Percentiles rank a stretch among this genome's conserved stretches.
Evolutionary conservation across 495 filamentous ascomycete species (phyloP).

Genomic region (Penicillium riverlandense): DNA sequence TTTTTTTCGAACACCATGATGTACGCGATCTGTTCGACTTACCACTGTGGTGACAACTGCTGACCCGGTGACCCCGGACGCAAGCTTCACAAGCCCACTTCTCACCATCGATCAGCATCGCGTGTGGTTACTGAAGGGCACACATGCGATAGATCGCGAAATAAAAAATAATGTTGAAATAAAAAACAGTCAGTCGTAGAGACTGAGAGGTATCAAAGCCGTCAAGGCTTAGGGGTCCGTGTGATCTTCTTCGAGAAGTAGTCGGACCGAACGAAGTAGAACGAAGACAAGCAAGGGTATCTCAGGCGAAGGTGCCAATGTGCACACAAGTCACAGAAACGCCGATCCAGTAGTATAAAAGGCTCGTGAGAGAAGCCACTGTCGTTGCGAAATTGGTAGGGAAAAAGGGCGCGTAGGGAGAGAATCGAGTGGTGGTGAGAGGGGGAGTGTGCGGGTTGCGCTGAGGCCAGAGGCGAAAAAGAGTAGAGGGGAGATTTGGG

Average conservation of each 20-base stretch:
- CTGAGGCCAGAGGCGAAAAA: constrained; percentile 12
- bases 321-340: constrained; percentile 29
- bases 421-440: constrained; percentile 16
- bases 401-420: constrained; percentile 11
- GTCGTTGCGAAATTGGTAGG: constrained; percentile 5
- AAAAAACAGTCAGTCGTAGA: constrained; percentile 22
- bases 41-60: constrained; percentile 89
- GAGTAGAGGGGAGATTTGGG: constrained; percentile 21
- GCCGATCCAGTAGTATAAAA: constrained; percentile 25
- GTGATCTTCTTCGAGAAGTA: constrained; percentile 14
- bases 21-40: constrained; percentile 30
- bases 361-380: constrained; percentile 14
- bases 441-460: neutral
- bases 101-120: constrained; percentile 82
- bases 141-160: constrained; percentile 42
- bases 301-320: constrained; percentile 30
- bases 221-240: constrained; percentile 27
- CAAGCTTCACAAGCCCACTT: constrained; percentile 92
- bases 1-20: neutral
- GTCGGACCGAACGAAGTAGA: constrained; percentile 22
- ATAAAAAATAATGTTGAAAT: constrained; percentile 13
- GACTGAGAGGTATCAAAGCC: constrained; percentile 24
- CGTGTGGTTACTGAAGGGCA: constrained; percentile 33
- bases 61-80: constrained; percentile 87
- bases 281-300: constrained; percentile 38